phyloP scores from a whole-genome alignment of 176 grass and related monocot species.

The Hyparrhenia diplandra region DNA sequence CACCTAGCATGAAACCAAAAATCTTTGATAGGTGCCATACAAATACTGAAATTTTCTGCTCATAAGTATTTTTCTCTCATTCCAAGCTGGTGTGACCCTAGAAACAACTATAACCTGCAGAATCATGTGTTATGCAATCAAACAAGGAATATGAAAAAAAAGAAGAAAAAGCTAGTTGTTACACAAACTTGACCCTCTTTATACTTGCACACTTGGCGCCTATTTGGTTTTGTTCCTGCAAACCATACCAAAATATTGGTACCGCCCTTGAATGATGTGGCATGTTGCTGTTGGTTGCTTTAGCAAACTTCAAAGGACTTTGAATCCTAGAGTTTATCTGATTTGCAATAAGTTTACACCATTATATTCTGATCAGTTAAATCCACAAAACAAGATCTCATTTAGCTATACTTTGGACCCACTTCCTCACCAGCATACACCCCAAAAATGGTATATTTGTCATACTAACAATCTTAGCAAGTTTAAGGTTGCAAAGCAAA shows the following conservation, averaged over 20 bases:
- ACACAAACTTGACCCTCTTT: background rate
- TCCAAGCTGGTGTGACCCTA: background rate
- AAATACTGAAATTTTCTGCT: background rate
- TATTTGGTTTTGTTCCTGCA: background rate
- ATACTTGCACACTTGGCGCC: background rate
- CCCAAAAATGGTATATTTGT: background rate
- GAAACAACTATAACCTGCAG: background rate
- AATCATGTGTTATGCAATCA: background rate
- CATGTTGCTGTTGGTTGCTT: background rate
- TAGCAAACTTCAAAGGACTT: background rate
- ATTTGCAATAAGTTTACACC: background rate
- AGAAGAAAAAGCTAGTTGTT: background rate
- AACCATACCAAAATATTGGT: background rate
- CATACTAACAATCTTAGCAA: background rate
- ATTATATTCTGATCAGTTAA: background rate
- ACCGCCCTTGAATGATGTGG: background rate
- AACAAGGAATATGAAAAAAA: background rate
- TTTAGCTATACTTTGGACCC: too few relatives aligned
- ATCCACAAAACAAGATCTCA: too few relatives aligned
- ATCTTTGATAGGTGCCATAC: background rate
- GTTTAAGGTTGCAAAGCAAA: too few relatives aligned
- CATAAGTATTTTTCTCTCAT: background rate
- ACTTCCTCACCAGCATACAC: too few relatives aligned
- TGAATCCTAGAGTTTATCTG: background rate
- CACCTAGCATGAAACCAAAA: background rate